Conservation (phyloP, 805 yeast species). For the Wickerhamiella parazyma region DNA sequence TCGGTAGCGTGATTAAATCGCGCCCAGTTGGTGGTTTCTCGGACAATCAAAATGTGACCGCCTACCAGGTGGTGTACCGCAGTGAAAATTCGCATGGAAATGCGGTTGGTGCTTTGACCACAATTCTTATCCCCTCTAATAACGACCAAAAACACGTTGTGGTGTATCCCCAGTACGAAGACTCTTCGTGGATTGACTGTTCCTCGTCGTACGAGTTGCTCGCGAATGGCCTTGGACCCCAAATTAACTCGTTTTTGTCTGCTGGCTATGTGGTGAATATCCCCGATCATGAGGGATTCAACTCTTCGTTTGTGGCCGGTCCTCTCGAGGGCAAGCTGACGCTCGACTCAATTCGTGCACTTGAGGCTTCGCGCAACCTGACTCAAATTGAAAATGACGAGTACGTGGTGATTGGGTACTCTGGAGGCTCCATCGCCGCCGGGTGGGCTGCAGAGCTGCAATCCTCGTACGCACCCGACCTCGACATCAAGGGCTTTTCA, state of each 20-base stretch:
- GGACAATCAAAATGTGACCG: slow-evolving; percentile 5
- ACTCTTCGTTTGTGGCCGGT: slow-evolving; percentile 19
- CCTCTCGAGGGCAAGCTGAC: slow-evolving; percentile 20
- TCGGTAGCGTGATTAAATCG: slow-evolving; percentile 8
- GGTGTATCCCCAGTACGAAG: slow-evolving; percentile 18
- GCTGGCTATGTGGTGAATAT: slow-evolving; percentile 17
- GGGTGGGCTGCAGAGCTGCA: slow-evolving; percentile 23
- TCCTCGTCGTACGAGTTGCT: slow-evolving; percentile 18
- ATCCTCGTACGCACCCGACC: slow-evolving; percentile 21
- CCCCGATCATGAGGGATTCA: slow-evolving; percentile 21
- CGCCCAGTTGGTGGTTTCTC: slow-evolving; percentile 13
- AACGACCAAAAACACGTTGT: slow-evolving; percentile 13
- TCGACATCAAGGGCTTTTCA: slow-evolving; percentile 20
- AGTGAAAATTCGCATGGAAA: slow-evolving; percentile 10
- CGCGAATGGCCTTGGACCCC: slow-evolving; percentile 8
- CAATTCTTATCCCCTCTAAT: slow-evolving; percentile 11
- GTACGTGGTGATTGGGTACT: slow-evolving; percentile 19
- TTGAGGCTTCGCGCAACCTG: slow-evolving; percentile 4
- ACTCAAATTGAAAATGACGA: slow-evolving; percentile 4
- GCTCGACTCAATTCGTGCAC: slow-evolving; percentile 24
- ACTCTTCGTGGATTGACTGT: slow-evolving; percentile 16
- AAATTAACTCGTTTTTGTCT: slow-evolving; percentile 11
- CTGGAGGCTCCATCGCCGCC: slow-evolving; percentile 22
- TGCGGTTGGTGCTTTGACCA: slow-evolving; percentile 12
- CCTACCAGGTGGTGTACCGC: slow-evolving; percentile 13